Evolutionary conservation across 2,329 filamentous ascomycete species (phyloP).

Genomic region (Calonectria pseudoreteaudii): DNA sequence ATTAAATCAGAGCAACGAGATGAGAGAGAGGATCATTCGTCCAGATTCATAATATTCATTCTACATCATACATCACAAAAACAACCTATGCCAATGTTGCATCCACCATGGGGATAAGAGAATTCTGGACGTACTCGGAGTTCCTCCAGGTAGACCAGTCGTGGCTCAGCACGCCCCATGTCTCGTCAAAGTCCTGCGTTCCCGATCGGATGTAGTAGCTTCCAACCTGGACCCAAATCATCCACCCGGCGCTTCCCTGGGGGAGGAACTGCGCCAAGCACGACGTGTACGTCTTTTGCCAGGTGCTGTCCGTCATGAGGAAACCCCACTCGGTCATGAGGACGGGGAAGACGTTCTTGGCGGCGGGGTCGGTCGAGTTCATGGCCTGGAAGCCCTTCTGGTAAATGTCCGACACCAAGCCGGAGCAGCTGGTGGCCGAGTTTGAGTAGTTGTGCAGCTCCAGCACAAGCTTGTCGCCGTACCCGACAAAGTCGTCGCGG

Average conservation of each 20-base stretch:
- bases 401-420: slow-evolving; percentile 59
- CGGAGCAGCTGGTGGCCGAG: slow-evolving; percentile 58
- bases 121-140: slow-evolving; percentile 54
- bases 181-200: slow-evolving; percentile 66
- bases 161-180: slow-evolving; percentile 66
- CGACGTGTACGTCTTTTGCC: slow-evolving; percentile 61
- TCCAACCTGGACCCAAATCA: slow-evolving; percentile 69
- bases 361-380: slow-evolving; percentile 48
- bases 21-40: not conserved
- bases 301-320: slow-evolving; percentile 59
- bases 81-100: slow-evolving; percentile 23
- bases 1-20: too few relatives aligned
- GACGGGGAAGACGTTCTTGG: slow-evolving; percentile 53
- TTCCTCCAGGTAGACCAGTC: slow-evolving; percentile 66
- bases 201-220: slow-evolving; percentile 69
- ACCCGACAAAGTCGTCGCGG: slow-evolving; percentile 59
- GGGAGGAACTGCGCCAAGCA: slow-evolving; percentile 64
- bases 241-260: slow-evolving; percentile 63
- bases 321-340: slow-evolving; percentile 68
- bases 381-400: slow-evolving; percentile 66
- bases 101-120: slow-evolving; percentile 51
- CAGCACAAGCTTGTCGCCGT: slow-evolving; percentile 66
- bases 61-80: not conserved
- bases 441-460: slow-evolving; percentile 73
- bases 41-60: not conserved